phyloP scores from a whole-genome alignment of 768 basidiomycete species.

The Leccinum incarnatum region DNA sequence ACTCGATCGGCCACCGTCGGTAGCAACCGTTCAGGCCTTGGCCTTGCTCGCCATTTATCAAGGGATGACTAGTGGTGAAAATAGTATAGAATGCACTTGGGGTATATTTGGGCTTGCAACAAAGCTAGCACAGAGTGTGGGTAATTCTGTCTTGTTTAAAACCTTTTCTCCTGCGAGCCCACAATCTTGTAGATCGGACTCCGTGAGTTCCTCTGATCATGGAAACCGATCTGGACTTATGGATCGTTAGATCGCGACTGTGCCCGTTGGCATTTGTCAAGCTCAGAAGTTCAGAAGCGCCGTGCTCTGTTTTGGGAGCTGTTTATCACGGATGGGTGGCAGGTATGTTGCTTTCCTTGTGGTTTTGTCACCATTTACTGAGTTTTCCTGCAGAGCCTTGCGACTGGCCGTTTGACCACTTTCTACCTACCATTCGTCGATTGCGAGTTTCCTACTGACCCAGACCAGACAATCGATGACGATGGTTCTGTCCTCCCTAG shows the following conservation, averaged over 20 bases:
- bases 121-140: conserved; percentile 66
- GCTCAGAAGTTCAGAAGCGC: conserved; percentile 66
- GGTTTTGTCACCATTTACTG: not conserved
- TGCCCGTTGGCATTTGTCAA: conserved; percentile 62
- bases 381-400: conserved; percentile 48
- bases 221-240: conserved; percentile 13
- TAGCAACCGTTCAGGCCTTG: conserved; percentile 65
- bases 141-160: conserved; percentile 25
- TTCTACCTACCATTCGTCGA: conserved; percentile 73
- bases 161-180: not conserved
- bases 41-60: conserved; percentile 70
- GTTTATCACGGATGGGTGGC: conserved; percentile 74
- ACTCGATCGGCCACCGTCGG: conserved; percentile 66
- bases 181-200: conserved; percentile 53
- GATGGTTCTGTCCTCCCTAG: conserved; percentile 58
- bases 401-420: conserved; percentile 65
- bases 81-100: conserved; percentile 71
- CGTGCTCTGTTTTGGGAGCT: conserved; percentile 72
- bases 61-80: conserved; percentile 62
- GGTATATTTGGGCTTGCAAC: conserved; percentile 61
- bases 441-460: conserved; percentile 63
- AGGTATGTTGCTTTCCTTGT: conserved; percentile 40
- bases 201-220: conserved; percentile 42
- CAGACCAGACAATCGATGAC: conserved; percentile 54
- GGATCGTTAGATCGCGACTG: conserved; percentile 62